Evolutionary conservation across 805 yeast genomes (phyloP).

Genomic region (Pichia thaimueangensis): DNA sequence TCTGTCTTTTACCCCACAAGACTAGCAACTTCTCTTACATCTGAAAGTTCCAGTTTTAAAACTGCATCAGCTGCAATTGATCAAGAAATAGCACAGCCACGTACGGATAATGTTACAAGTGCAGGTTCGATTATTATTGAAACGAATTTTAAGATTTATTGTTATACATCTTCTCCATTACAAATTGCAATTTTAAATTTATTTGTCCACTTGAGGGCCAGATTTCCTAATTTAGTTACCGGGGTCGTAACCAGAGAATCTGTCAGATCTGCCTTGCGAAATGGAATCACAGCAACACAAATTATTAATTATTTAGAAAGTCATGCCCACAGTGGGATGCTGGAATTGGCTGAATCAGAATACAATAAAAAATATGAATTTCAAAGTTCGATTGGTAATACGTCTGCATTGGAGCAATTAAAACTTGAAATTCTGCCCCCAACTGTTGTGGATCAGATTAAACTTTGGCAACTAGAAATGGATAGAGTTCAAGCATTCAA

Average conservation of each 20-base stretch:
- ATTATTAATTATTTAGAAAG: constrained; percentile 81
- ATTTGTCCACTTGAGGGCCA: constrained; percentile 76
- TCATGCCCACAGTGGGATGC: constrained; percentile 93
- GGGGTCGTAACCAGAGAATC: constrained; percentile 93
- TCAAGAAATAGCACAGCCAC: constrained; percentile 43
- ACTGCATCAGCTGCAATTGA: constrained; percentile 73
- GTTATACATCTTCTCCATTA: constrained; percentile 88
- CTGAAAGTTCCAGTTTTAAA: constrained; percentile 67
- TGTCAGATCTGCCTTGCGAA: constrained; percentile 70
- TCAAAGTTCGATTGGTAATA: constrained; percentile 39
- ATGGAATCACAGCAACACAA: constrained; percentile 94
- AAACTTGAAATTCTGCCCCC: constrained; percentile 73
- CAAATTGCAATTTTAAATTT: constrained; percentile 89
- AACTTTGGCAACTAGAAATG: constrained; percentile 91
- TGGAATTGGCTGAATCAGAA: constrained; percentile 61
- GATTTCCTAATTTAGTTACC: constrained; percentile 88
- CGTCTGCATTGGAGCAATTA: constrained; percentile 38
- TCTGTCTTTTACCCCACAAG: constrained; percentile 83
- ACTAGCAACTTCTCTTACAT: constrained; percentile 81
- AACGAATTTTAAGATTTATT: constrained; percentile 88
- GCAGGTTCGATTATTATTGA: constrained; percentile 80
- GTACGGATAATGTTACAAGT: constrained; percentile 13
- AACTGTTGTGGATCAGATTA: constrained; percentile 93
- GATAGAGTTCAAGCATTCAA: constrained; percentile 84
- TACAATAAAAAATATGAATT: constrained; percentile 62